A percentile compares a stretch with the other conserved stretches of the same genome.
Conservation (phyloP, 106 monocot genomes). For the Platanthera zijinensis region DNA sequence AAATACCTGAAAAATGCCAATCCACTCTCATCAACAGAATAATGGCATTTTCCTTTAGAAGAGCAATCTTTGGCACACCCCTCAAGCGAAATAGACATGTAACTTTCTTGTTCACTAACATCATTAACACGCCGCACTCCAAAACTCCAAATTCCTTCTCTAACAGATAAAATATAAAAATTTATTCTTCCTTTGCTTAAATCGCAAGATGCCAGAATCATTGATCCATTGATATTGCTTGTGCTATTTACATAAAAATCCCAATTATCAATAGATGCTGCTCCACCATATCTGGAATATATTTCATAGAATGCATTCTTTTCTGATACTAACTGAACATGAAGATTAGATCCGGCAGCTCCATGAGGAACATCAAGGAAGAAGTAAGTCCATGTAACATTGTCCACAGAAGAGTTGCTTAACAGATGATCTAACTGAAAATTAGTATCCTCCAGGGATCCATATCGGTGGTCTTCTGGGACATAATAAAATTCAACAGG, state of each 20-base stretch:
- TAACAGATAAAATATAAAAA: slow-evolving; percentile 69
- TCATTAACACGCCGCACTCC: slow-evolving; percentile 46
- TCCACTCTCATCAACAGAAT: slow-evolving; percentile 65
- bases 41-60: slow-evolving; percentile 52
- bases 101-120: slow-evolving; percentile 20
- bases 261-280: slow-evolving; percentile 56
- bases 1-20: slow-evolving; percentile 58
- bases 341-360: slow-evolving; percentile 70
- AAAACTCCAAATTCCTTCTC: slow-evolving; percentile 82
- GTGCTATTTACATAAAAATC: slow-evolving; percentile 60
- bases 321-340: slow-evolving; percentile 45
- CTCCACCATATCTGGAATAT: slow-evolving; percentile 53
- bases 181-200: slow-evolving; percentile 32
- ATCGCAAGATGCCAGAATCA: slow-evolving; percentile 38
- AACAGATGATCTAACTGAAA: slow-evolving; percentile 32
- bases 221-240: slow-evolving; percentile 45
- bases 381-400: slow-evolving; percentile 74
- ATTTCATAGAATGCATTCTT: slow-evolving; percentile 49
- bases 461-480: slow-evolving; percentile 29
- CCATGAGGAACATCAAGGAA: slow-evolving; percentile 63
- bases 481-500: slow-evolving; percentile 75
- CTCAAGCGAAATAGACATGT: slow-evolving; percentile 60
- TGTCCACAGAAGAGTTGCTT: slow-evolving; percentile 40
- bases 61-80: slow-evolving; percentile 65
- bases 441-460: slow-evolving; percentile 4